Evolutionary conservation across 2,329 filamentous ascomycete species (phyloP).

Genomic region (Knufia petricola): DNA sequence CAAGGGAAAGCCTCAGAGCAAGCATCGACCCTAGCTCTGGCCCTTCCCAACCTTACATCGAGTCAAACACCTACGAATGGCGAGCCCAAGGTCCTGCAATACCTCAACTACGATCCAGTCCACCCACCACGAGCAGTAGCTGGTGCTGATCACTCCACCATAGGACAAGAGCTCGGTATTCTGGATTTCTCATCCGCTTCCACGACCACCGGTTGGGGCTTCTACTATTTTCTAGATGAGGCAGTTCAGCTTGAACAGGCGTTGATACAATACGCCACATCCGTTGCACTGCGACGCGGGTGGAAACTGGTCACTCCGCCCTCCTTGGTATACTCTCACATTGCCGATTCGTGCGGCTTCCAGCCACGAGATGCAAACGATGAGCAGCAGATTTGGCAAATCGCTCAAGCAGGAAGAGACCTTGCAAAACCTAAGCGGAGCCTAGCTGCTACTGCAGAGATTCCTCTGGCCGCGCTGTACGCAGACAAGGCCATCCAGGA

Average conservation of each 20-base stretch:
- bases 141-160: constrained; percentile 65
- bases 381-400: constrained; percentile 82
- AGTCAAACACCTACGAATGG: constrained; percentile 61
- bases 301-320: constrained; percentile 79
- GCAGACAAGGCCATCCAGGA: constrained; percentile 61
- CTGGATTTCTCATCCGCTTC: constrained; percentile 78
- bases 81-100: constrained; percentile 41
- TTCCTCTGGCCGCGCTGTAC: constrained; percentile 84
- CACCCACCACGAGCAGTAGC: constrained; percentile 23
- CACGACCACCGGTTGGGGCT: constrained; percentile 86
- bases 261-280: constrained; percentile 74
- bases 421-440: constrained; percentile 58
- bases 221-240: constrained; percentile 92
- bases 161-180: constrained; percentile 77
- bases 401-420: constrained; percentile 59
- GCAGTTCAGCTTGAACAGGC: constrained; percentile 92
- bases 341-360: constrained; percentile 85
- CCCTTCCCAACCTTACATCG: constrained; percentile 80
- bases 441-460: constrained; percentile 85
- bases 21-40: constrained; percentile 52
- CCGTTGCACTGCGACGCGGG: constrained; percentile 59
- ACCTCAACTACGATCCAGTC: constrained; percentile 64
- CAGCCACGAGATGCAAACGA: constrained; percentile 82
- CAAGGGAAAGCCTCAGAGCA: constrained; percentile 19
- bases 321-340: constrained; percentile 82